phyloP scores from a whole-genome alignment of 768 basidiomycete species.

The Termitomyces sp. region DNA sequence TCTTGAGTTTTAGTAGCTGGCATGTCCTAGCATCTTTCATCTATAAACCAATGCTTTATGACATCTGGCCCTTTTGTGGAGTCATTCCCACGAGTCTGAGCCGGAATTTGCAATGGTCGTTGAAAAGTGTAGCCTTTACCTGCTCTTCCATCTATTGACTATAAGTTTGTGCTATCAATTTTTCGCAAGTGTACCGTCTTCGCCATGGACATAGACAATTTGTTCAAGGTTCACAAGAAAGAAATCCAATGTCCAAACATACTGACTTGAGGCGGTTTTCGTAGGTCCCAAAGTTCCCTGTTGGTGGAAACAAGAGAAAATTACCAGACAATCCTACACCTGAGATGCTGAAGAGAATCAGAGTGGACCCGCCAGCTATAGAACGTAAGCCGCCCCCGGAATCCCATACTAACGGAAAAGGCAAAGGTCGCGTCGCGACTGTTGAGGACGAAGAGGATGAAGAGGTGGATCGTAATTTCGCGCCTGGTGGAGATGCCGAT shows the following conservation, averaged over 20 bases:
- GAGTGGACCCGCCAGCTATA: constrained; percentile 38
- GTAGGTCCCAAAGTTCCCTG: constrained; percentile 67
- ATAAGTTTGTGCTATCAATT: neutral
- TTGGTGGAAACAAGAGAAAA: constrained; percentile 64
- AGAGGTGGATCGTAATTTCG: constrained; percentile 49
- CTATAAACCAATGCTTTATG: no score
- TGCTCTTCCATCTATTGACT: neutral
- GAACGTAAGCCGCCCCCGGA: constrained; percentile 7
- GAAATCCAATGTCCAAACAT: neutral
- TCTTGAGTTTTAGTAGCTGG: neutral
- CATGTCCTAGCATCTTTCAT: no score
- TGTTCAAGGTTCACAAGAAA: constrained; percentile 41
- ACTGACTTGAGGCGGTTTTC: neutral
- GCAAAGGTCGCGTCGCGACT: constrained; percentile 38
- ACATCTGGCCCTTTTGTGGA: no score
- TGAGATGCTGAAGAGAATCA: constrained; percentile 82
- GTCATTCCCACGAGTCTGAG: neutral
- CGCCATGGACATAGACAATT: constrained; percentile 46
- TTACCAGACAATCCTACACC: constrained; percentile 74
- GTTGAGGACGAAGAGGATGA: constrained; percentile 67
- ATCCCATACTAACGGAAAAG: constrained; percentile 11
- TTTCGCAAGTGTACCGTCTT: neutral
- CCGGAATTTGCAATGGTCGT: neutral
- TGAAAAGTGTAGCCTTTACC: neutral
- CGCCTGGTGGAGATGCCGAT: constrained; percentile 85